Evolutionary conservation across 148 eudicot species (phyloP), one percentile per base, ranked within the genome.

Genomic region (Arctostaphylos glauca): DNA sequence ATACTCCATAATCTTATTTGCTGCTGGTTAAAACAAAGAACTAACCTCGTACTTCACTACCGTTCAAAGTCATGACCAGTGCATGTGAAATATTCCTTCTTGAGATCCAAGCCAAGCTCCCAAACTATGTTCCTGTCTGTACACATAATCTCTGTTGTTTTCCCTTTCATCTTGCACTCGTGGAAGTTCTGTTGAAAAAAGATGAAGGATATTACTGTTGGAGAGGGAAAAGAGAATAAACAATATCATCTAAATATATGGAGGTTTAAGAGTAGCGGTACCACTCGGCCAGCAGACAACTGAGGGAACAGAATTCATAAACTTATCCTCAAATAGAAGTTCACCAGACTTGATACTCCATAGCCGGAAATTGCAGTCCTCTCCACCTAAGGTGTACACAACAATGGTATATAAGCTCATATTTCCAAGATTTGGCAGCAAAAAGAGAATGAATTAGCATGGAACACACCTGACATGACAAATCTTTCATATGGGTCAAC

Each of bases 301-400:
- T 78, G 90, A 81, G 44, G 93, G 96, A 75, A 89, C 76, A 71
- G 90, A 87, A 62, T 81, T 82, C 83, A 87, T 83, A 87, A 92
- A 84, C 80, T 89, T 92, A 75, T 91, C 92, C 85, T 92, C 88
- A 66, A 86, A 94, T 21, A 94, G 92, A 86, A 94, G 80, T 86
- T 92, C 89, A 31, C 98, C 98, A 6, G 98, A 89, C 86, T 89
- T 92, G 23, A 96, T 92, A 85, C 89, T 87, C 98, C 98, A 96
- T 21, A 92, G 9, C 48, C 98, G 93, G 80, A 91, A 74, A 50
- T 87, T 84, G 88, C 84, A 88, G 86, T 96, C 98, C 90, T 96
- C 98, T n/a, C 96, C 98, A 80, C 98, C 98, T 96, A 84, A 31
- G 21, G 59, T 5, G 25, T 79, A 59, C 23, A 46, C 41, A 54